A percentile compares a stretch with the other conserved stretches of the same genome.
phyloP scores from a whole-genome alignment of 805 yeast species.

The Cyberlindnera subsufficiens region DNA sequence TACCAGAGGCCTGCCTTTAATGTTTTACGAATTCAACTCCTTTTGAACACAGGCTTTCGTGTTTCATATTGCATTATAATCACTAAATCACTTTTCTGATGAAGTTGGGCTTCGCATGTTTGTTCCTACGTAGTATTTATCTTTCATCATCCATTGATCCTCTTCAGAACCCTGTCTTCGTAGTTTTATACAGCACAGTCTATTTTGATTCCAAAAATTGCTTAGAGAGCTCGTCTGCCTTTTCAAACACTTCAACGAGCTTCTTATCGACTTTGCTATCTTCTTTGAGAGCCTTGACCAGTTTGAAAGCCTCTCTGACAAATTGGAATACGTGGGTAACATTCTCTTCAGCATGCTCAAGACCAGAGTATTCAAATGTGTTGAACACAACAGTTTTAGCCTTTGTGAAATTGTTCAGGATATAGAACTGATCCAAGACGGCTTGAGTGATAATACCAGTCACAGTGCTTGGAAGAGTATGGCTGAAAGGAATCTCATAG shows the following conservation, averaged over 20 bases:
- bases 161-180: too few species aligned
- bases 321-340: not conserved
- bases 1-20: too few species aligned
- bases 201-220: not conserved
- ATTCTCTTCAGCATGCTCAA: not conserved
- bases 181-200: too few species aligned
- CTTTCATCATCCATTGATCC: not conserved
- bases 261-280: not conserved
- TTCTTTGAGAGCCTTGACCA: not conserved
- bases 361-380: not conserved
- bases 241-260: not conserved
- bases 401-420: not conserved
- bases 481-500: slow-evolving; percentile 54
- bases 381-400: not conserved
- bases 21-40: too few species aligned
- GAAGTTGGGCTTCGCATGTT: too few species aligned
- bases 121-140: not conserved
- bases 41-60: too few species aligned
- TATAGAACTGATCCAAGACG: slow-evolving; percentile 15
- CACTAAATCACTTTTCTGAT: too few species aligned
- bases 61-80: too few species aligned
- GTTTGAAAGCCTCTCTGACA: slow-evolving; percentile 1
- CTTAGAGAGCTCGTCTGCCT: not conserved
- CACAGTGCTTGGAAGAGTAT: slow-evolving; percentile 51
- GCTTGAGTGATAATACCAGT: slow-evolving; percentile 55